Evolutionary conservation across 768 basidiomycete genomes (phyloP).

Genomic region (Harrya chromipes): DNA sequence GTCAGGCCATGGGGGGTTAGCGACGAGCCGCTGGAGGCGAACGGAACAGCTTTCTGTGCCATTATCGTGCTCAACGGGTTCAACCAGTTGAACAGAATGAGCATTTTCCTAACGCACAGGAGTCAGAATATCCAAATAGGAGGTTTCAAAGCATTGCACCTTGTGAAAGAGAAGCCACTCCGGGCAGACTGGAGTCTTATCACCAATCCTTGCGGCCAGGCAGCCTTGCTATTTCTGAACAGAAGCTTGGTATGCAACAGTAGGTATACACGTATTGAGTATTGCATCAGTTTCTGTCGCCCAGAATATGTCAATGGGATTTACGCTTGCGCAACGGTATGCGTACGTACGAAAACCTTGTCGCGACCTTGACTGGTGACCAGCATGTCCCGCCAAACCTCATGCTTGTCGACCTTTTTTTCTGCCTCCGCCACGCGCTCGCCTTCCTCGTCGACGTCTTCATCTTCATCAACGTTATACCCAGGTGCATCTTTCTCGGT

Average conservation of each 20-base stretch:
- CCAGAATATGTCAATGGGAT: not conserved
- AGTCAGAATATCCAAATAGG: conserved; percentile 1
- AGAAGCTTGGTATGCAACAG: conserved; percentile 61
- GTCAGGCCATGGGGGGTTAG: conserved; percentile 19
- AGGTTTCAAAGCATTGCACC: conserved; percentile 42
- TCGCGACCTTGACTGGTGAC: conserved; percentile 77
- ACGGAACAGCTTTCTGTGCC: conserved; percentile 66
- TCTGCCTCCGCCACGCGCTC: conserved; percentile 43
- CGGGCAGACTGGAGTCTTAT: conserved; percentile 51
- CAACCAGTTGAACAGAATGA: conserved; percentile 85
- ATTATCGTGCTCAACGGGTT: conserved; percentile 67
- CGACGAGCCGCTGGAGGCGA: conserved; percentile 39
- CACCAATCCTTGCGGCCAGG: conserved; percentile 56
- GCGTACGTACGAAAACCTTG: conserved; percentile 71
- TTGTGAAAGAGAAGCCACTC: conserved; percentile 69
- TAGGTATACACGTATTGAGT: conserved; percentile 71
- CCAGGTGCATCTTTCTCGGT: conserved; percentile 12
- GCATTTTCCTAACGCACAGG: conserved; percentile 55
- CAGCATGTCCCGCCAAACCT: conserved; percentile 79
- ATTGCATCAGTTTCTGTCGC: conserved; percentile 81
- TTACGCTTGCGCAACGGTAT: not conserved
- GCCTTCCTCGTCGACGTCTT: conserved; percentile 50
- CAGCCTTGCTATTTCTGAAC: conserved; percentile 39
- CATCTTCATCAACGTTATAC: conserved; percentile 29
- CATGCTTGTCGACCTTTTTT: conserved; percentile 52